Evolutionary conservation across 192 early-diverging fungal genomes (phyloP).

Genomic region (Coemansia interrupta): DNA sequence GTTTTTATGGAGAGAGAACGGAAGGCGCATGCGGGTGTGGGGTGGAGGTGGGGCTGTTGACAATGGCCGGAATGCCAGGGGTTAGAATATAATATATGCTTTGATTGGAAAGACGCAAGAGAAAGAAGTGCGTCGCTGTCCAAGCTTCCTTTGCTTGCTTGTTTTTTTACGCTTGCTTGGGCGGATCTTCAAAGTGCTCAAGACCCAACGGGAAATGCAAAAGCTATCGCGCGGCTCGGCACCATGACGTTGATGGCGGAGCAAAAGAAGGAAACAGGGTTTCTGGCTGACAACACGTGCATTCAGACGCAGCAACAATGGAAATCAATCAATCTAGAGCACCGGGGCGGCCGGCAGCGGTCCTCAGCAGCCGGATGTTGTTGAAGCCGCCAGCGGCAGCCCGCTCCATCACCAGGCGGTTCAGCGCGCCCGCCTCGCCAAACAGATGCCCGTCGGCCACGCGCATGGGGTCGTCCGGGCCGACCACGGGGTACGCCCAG

Average conservation of each 20-base stretch:
- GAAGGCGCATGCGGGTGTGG: slow-evolving; percentile 37
- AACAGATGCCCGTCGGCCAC: slow-evolving; percentile 17
- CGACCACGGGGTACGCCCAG: slow-evolving; percentile 13
- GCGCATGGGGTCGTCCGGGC: background rate
- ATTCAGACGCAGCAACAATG: too few relatives aligned
- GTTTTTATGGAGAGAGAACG: slow-evolving; percentile 26
- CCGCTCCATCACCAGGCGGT: slow-evolving; percentile 26
- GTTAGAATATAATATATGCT: too few relatives aligned
- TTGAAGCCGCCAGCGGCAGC: slow-evolving; percentile 27
- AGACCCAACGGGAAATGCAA: background rate
- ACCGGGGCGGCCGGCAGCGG: too few relatives aligned
- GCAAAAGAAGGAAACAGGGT: too few relatives aligned
- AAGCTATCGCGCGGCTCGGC: background rate
- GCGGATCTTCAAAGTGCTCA: background rate
- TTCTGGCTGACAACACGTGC: too few relatives aligned
- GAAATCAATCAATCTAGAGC: too few relatives aligned
- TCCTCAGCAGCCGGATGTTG: slow-evolving; percentile 13
- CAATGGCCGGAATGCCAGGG: too few relatives aligned
- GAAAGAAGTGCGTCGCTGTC: too few relatives aligned
- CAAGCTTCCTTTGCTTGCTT: too few relatives aligned
- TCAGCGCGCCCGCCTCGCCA: slow-evolving; percentile 12
- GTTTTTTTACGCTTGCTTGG: background rate
- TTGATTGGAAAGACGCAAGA: background rate
- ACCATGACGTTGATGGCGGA: background rate
- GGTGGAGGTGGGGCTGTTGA: too few relatives aligned